Evolutionary conservation across 441 rosid genomes (phyloP).

Genomic region (Adansonia madagascariensis): DNA sequence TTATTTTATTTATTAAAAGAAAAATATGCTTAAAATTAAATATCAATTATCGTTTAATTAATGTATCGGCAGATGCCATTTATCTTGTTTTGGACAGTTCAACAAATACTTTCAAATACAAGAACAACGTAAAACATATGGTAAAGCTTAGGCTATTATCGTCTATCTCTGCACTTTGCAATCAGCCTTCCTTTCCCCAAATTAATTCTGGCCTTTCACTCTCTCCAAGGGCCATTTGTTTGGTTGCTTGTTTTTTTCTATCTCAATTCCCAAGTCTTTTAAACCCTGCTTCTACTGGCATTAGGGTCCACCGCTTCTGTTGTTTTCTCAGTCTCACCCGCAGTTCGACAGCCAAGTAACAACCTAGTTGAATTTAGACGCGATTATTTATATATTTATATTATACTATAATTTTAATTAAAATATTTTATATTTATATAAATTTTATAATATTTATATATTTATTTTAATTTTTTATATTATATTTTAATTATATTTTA

Average conservation of each 20-base stretch:
- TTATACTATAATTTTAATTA: too few relatives aligned
- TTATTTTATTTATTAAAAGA: neutral
- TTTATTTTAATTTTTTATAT: too few relatives aligned
- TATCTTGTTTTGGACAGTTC: neutral
- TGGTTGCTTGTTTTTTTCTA: neutral
- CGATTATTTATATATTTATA: too few relatives aligned
- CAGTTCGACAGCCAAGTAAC: neutral
- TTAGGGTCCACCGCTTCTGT: conserved; percentile 1
- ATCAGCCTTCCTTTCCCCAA: too few relatives aligned
- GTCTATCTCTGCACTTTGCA: too few relatives aligned
- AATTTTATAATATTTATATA: too few relatives aligned
- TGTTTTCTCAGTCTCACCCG: neutral
- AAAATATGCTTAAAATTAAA: too few relatives aligned
- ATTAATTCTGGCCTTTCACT: conserved; percentile 29
- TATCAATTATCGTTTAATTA: too few relatives aligned
- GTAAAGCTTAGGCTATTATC: neutral
- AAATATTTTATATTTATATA: too few relatives aligned
- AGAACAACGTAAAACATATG: neutral
- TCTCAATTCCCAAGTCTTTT: neutral
- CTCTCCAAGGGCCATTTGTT: conserved; percentile 16
- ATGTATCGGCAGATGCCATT: neutral
- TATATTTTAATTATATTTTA: too few relatives aligned
- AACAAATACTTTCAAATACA: neutral
- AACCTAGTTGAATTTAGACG: too few relatives aligned
- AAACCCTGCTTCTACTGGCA: neutral